Percentiles rank a stretch among this genome's conserved stretches.
phyloP scores from a whole-genome alignment of 345 rosid species.

The Populus ilicifolia region DNA sequence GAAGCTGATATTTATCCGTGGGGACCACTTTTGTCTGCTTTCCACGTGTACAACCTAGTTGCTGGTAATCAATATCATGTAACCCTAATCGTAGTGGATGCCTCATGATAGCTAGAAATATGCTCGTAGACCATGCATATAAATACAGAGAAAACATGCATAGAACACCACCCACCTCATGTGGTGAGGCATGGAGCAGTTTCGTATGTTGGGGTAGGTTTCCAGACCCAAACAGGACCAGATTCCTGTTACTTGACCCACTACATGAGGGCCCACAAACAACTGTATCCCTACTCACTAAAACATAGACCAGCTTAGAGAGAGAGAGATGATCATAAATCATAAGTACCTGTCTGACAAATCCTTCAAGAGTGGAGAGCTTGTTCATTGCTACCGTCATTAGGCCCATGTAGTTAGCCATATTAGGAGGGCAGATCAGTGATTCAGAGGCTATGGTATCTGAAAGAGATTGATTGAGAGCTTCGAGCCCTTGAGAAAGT shows the following conservation, averaged over 20 bases:
- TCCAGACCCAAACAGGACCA: slow-evolving; percentile 24
- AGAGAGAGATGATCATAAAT: not conserved
- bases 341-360: slow-evolving; percentile 77
- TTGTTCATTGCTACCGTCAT: slow-evolving; percentile 96
- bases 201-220: slow-evolving; percentile 31
- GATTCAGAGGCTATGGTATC: slow-evolving; percentile 86
- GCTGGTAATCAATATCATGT: not conserved
- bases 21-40: not conserved
- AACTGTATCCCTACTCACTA: not conserved
- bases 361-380: slow-evolving; percentile 81
- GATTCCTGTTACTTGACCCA: slow-evolving; percentile 20
- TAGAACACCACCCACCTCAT: slow-evolving; percentile 8
- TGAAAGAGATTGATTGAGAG: slow-evolving; percentile 74
- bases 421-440: slow-evolving; percentile 66
- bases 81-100: too few relatives aligned
- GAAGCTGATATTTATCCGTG: not conserved
- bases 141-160: slow-evolving; percentile 1
- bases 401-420: slow-evolving; percentile 91
- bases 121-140: not conserved
- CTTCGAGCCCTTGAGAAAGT: slow-evolving; percentile 81
- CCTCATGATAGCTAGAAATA: too few relatives aligned
- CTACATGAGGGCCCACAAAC: slow-evolving; percentile 2
- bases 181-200: slow-evolving; percentile 34
- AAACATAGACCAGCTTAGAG: not conserved
- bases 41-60: not conserved